Percentiles rank a stretch among this genome's conserved stretches.
These are phyloP conservation scores for Kwoniella shandongensis DNA, from an alignment of 768 basidiomycete species.

Conservation along the genomic window DNA sequence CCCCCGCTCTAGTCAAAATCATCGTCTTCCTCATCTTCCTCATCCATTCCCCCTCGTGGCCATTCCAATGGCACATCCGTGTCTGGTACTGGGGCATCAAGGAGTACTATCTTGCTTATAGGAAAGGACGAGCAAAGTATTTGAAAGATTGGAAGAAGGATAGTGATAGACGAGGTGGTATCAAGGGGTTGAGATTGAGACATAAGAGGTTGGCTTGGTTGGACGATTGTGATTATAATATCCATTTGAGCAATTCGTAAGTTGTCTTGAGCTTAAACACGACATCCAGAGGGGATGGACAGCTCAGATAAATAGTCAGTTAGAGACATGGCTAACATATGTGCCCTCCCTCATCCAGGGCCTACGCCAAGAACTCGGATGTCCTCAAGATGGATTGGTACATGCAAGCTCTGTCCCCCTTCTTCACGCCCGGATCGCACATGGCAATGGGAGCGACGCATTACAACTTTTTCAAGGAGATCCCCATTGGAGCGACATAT, in stretches of 20 bases:
- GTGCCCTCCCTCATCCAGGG: constrained; percentile 5
- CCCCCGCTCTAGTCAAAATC: constrained; percentile 33
- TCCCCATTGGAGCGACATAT: constrained; percentile 48
- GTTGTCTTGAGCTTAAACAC: constrained; percentile 11
- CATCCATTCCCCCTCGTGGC: constrained; percentile 42
- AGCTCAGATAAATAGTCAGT: not conserved
- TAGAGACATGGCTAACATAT: constrained; percentile 1
- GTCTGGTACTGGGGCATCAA: constrained; percentile 37
- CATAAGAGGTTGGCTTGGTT: constrained; percentile 33
- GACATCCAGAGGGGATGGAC: not conserved
- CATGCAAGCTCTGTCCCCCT: constrained; percentile 33
- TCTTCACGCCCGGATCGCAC: constrained; percentile 35
- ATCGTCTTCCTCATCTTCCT: constrained; percentile 38
- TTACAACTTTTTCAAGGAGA: constrained; percentile 53
- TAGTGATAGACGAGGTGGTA: constrained; percentile 23
- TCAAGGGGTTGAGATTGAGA: constrained; percentile 21
- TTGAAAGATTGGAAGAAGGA: constrained; percentile 31
- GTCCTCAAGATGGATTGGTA: constrained; percentile 39
- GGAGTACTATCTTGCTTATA: constrained; percentile 30
- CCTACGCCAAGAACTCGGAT: constrained; percentile 43
- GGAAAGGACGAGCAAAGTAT: constrained; percentile 38
- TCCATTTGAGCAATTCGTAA: constrained; percentile 47
- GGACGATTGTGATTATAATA: constrained; percentile 49
- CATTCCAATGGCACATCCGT: constrained; percentile 46
- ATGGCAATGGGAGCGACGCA: constrained; percentile 44